Conservation (phyloP, 345 rosid genomes). For the Clausena lansium region DNA sequence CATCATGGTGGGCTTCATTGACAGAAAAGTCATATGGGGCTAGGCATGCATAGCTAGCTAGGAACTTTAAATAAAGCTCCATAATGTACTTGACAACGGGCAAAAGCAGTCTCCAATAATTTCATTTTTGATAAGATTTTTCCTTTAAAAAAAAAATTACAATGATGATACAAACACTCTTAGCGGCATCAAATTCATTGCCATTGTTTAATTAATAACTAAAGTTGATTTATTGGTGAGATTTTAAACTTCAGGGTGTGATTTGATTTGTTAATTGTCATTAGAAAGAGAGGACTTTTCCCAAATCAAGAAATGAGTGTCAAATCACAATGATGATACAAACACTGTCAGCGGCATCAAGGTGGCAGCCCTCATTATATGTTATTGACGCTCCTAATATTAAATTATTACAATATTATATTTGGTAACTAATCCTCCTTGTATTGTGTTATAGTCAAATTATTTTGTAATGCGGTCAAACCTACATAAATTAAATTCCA, state of each 20-base stretch:
- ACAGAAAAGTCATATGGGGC: not conserved
- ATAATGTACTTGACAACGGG: not conserved
- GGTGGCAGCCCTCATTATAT: too few species aligned
- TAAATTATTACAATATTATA: too few species aligned
- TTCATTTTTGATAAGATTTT: not conserved
- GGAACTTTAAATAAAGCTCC: too few species aligned
- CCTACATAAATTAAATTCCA: too few species aligned
- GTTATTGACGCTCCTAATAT: too few species aligned
- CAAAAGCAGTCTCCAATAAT: not conserved
- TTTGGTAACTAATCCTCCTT: too few species aligned
- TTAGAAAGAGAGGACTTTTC: not conserved
- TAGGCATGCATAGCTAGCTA: not conserved
- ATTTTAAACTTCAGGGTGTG: not conserved
- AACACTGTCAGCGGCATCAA: too few species aligned
- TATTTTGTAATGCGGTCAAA: too few species aligned
- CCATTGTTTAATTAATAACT: not conserved
- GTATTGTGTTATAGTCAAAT: too few species aligned
- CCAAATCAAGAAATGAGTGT: not conserved
- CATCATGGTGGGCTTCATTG: not conserved
- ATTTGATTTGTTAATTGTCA: not conserved
- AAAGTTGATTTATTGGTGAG: not conserved
- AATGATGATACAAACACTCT: slow-evolving; percentile 18
- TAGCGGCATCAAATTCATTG: slow-evolving; percentile 1
- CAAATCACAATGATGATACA: too few species aligned
- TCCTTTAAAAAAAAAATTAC: not conserved